A percentile compares a stretch with the other conserved stretches of the same genome.
These are phyloP conservation scores for Boletus sp. DNA, from an alignment of 768 basidiomycete genomes.

Conservation along the genomic window DNA sequence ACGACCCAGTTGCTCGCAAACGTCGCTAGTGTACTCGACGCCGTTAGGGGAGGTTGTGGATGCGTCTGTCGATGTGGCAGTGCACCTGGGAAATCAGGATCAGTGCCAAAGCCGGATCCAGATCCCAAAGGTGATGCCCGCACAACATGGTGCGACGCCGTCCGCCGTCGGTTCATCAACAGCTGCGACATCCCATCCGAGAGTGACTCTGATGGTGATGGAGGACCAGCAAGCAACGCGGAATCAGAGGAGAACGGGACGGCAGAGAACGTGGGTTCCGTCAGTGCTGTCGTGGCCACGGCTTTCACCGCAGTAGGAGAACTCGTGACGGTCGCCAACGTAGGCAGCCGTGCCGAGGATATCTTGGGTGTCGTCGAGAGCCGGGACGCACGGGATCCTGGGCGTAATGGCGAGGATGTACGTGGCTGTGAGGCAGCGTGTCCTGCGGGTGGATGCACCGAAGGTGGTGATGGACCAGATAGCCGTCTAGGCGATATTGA, in stretches of 20 bases:
- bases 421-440: slow-evolving; percentile 31
- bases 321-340: slow-evolving; percentile 47
- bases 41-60: slow-evolving; percentile 32
- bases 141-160: slow-evolving; percentile 58
- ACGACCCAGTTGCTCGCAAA: slow-evolving; percentile 67
- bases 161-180: slow-evolving; percentile 48
- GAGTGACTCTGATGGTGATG: slow-evolving; percentile 61
- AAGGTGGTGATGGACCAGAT: slow-evolving; percentile 4
- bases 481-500: slow-evolving; percentile 1
- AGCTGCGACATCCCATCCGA: slow-evolving; percentile 58
- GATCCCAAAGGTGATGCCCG: slow-evolving; percentile 47
- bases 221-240: slow-evolving; percentile 37
- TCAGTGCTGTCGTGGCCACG: slow-evolving; percentile 64
- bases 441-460: slow-evolving; percentile 30
- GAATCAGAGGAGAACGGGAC: slow-evolving; percentile 37
- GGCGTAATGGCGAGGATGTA: slow-evolving; percentile 60
- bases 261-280: slow-evolving; percentile 51
- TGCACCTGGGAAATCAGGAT: background rate
- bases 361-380: slow-evolving; percentile 68
- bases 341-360: slow-evolving; percentile 61
- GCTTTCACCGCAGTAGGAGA: slow-evolving; percentile 52
- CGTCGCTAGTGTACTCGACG: slow-evolving; percentile 53
- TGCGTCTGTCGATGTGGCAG: slow-evolving; percentile 5
- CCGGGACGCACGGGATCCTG: slow-evolving; percentile 71
- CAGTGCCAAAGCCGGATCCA: background rate